Evolutionary conservation across 2,329 filamentous ascomycete species (phyloP), one percentile per base, ranked within the genome.

Genomic region (Fusarium sambucinum): DNA sequence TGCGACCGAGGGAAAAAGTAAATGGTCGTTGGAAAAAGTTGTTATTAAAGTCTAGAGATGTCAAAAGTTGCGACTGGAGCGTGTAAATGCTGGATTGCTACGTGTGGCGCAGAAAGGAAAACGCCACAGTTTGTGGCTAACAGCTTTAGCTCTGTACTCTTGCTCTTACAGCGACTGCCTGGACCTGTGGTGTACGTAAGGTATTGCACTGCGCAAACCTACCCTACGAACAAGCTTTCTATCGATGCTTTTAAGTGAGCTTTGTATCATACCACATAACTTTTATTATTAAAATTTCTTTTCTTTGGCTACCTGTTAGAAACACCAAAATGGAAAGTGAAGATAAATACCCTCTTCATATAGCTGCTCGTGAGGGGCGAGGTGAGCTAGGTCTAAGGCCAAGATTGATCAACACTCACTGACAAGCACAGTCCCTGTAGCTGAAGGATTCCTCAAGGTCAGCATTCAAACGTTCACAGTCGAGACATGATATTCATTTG

Each of bases 361-460:
- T 92, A 70, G 95, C 95, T 41, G 91, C 91, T 65, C 87, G 94
- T 58, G 93, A 97, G 78, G 94, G 94, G 41, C 91, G 89, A 83
- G 86, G 94, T 97, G 85, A 77, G 85, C 72, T 54, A 58, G 52
- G 59, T 56, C 47, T 29, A 27, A 25, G 33, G 23, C 41, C 37
- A 17, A 27, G 23, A 56, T 33, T 33, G 40, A 48, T 44, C 40
- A 41, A 21, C 42, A 50, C 65, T 72, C 57, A 73, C 57, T 54
- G 9, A 29, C 16, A 19, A 48, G 45, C 16, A 35, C 11, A 96
- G 93, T 86, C 30, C 81, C 85, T 58, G 80, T 88, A 27, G 92
- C 92, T 35, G 93, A 97, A 80, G 92, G 91, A 11, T 50, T 78
- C 17, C 68, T 80, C 51, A 81, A 76, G 67, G 74, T 74, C 44